Conservation (phyloP, 1,139 yeast genomes). For the Blastobotrys persicus region DNA sequence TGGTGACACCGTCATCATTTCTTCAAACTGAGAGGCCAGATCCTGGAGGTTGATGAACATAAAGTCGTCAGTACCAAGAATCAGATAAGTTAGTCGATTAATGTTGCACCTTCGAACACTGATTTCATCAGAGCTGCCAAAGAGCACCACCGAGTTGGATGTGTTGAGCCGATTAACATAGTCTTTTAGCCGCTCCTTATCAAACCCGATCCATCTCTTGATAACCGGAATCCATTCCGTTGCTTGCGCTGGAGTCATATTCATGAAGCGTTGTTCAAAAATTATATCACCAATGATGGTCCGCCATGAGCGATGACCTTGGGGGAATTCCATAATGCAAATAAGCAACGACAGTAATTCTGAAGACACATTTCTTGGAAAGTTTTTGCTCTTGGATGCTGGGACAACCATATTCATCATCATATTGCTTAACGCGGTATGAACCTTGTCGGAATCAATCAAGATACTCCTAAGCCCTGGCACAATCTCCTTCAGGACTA, state of each 20-base stretch:
- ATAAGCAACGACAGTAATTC: slow-evolving; percentile 34
- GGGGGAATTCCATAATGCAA: slow-evolving; percentile 27
- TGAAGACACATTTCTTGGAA: slow-evolving; percentile 32
- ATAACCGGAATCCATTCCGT: slow-evolving; percentile 52
- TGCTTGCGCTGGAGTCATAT: slow-evolving; percentile 34
- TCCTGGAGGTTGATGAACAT: slow-evolving; percentile 51
- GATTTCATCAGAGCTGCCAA: slow-evolving; percentile 70
- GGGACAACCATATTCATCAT: slow-evolving; percentile 45
- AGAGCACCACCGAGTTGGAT: slow-evolving; percentile 53
- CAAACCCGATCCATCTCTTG: slow-evolving; percentile 54
- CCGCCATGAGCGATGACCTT: slow-evolving; percentile 41
- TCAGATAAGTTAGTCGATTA: slow-evolving; percentile 59
- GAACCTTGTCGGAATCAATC: slow-evolving; percentile 49
- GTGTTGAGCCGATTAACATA: slow-evolving; percentile 50
- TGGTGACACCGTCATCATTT: slow-evolving; percentile 25
- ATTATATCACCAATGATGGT: slow-evolving; percentile 39
- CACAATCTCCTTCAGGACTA: slow-evolving; percentile 41
- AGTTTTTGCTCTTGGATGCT: slow-evolving; percentile 41
- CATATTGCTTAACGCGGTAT: slow-evolving; percentile 42
- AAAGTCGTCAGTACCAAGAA: slow-evolving; percentile 58
- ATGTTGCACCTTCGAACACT: slow-evolving; percentile 50
- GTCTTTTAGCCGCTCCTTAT: slow-evolving; percentile 60
- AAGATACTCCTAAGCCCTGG: slow-evolving; percentile 44
- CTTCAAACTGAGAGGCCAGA: slow-evolving; percentile 50
- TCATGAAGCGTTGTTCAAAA: slow-evolving; percentile 44